Evolutionary conservation across 176 grass and related monocot genomes (phyloP).

Genomic region (Oryza longistaminata): DNA sequence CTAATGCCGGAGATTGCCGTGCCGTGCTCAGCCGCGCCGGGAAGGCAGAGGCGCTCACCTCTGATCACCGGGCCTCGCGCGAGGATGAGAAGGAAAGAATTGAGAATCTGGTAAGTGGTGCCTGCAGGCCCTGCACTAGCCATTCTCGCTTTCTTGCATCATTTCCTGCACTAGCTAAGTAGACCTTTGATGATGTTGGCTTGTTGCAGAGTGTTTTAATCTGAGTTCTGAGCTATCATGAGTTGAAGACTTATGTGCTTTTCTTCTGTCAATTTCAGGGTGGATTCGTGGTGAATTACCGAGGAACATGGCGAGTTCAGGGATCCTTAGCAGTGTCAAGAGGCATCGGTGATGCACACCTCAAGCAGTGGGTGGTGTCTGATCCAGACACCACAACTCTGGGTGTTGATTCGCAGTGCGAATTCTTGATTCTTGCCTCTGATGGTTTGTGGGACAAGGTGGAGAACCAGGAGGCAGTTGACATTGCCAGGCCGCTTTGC

Average conservation of each 20-base stretch:
- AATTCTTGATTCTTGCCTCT: slow-evolving; percentile 92
- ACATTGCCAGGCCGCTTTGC: slow-evolving; percentile 58
- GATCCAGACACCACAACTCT: slow-evolving; percentile 75
- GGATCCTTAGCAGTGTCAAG: slow-evolving; percentile 89
- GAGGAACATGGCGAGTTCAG: slow-evolving; percentile 93
- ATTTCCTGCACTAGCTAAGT: background rate
- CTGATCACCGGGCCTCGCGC: slow-evolving; percentile 66
- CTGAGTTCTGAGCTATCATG: background rate
- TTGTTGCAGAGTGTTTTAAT: background rate
- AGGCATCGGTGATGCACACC: slow-evolving; percentile 81
- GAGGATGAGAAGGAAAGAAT: slow-evolving; percentile 86
- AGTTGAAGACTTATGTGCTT: slow-evolving; percentile 8
- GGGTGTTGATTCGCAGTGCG: slow-evolving; percentile 57
- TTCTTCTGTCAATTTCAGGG: slow-evolving; percentile 55
- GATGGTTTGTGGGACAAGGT: slow-evolving; percentile 97
- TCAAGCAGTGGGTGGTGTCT: slow-evolving; percentile 88
- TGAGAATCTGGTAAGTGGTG: slow-evolving; percentile 63
- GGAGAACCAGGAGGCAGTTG: slow-evolving; percentile 88
- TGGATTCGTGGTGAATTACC: slow-evolving; percentile 74
- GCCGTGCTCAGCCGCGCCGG: slow-evolving; percentile 79
- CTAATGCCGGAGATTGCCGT: slow-evolving; percentile 85
- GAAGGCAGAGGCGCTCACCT: slow-evolving; percentile 82
- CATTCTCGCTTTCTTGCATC: background rate
- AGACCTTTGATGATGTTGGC: background rate
- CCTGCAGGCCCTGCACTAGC: background rate